Base-by-base conservation (phyloP, 164 flowering plant species). In the Liriodendron chinense region DNA sequence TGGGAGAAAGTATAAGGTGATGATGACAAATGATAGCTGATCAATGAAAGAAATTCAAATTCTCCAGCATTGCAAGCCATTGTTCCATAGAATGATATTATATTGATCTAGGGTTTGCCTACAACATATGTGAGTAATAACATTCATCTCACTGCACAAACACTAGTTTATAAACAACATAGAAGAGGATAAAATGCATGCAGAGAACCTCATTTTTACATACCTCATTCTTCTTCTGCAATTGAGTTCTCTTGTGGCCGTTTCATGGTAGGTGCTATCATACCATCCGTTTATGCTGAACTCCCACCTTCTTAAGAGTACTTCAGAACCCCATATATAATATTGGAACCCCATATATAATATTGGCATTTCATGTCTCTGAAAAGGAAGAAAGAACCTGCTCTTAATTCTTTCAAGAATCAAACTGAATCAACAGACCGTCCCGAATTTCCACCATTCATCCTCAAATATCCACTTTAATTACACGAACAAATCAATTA, bases 151-250 rank as follows among this genome's bases (percentile, higher is more conserved):
- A 64, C 28, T 21, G 67, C 34, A 64, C 67, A 64, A 64, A 64
- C 67, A 64, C 9, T 12, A 7, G 24, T 64, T 24, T 12, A 24
- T 1, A 64, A 64, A 23, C 67, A 24, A 9, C 67, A 24, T 22
- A 23, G 26, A 64, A 16, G 66, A 64, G 13, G 3, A n/a, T 64
- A 24, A 64, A 21, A 64, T 23, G 24, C 26, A 64, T 64, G 67
- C 25, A 12, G 24, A 12, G 20, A 34, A 34, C 43, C 24, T 26
- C 26, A 14, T 22, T 23, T 64, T 64, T 64, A 21, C 28, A 24
- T 64, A 64, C 67, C 67, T 24, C 67, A 12, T 64, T 64, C 26
- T 64, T 23, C 4, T 64, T 64, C 67, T 22, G 34, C 67, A 64
- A 64, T 26, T 64, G 26, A 64, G 5, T 7, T 21, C 13, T 23